Evolutionary conservation across 78 protist genomes (phyloP), one percentile per base, ranked within the genome.

Genomic region (Goniomonas avonlea): DNA sequence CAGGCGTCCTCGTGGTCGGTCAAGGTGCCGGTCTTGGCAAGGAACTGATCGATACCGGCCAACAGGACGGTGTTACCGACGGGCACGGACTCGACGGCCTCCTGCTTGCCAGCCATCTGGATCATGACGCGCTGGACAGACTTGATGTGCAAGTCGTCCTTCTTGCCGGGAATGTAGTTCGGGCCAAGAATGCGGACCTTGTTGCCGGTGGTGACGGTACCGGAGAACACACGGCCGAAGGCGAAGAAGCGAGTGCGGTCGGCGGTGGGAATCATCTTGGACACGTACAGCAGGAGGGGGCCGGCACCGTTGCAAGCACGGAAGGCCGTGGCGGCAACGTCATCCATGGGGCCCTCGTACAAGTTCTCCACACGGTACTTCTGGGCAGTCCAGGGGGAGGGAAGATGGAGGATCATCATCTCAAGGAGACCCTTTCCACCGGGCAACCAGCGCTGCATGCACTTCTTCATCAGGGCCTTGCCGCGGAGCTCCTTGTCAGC

Each of bases 171-270:
- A 34, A 77, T 90, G 92, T 90, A 96, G 95, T 96, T 90, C 53
- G 91, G 91, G 37, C 99, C 99, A 94, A 88, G 81, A 84, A 98
- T 96, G 69, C 98, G 82, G 81, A 93, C 95, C 90, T 95, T 92
- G 73, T 60, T 83, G 43, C 99, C 99, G 34, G 99, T 90, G 77
- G 83, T 55, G n/a, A 82, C 61, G 39, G 83, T 84, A 31, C 99
- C 99, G 5, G 99, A 85, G 94, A 95, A 98, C 65, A 98, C 99
- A 87, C 99, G 98, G 70, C 99, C 99, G 90, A 98, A 95, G 48
- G 99, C 99, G 87, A 82, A 90, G 99, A 98, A 97, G 73, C 99
- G 93, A 41, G 98, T 95, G 82, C 88, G 92, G 88, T 94, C 98
- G 37, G 86, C 39, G 40, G 98, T 85, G 63, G 99, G 99, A 37